Base-by-base conservation (phyloP, 2,329 filamentous ascomycete genomes). In the Ceratocystis harringtonii region DNA sequence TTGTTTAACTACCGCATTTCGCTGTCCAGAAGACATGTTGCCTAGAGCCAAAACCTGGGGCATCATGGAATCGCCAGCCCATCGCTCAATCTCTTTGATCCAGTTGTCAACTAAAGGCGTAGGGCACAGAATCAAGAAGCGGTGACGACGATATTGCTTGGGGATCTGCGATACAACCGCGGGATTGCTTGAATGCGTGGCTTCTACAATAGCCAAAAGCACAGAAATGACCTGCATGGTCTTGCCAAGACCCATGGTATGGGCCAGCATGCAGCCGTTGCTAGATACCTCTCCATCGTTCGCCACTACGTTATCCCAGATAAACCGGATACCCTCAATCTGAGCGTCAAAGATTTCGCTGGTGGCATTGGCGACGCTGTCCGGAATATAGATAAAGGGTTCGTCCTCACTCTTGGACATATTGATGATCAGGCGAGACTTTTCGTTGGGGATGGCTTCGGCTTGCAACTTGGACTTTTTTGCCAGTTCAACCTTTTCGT, bases 201-300 rank as follows among this genome's bases (percentile, higher is more conserved):
- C 83, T 69, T 89, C 81, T 3, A 84, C 79, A 68, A 96, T 82
- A 0, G 89, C 85, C 17, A 88, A 81, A 5, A 96, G 80, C n/a
- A 96, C 77, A 0, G 90, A 88, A 67, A 96, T 90, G 5, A 90
- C 83, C 76, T 96, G 91, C 86, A 95, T 90, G 0, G 91, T 95
- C 76, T 96, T 96, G 17, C 91, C 91, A 1, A 96, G 76, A 1
- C 92, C 92, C 91, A 96, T 96, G 0, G 89, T 90, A 73, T 96
- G 91, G 5, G 91, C 88, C 22, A 96, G 78, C 12, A 95, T 79
- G 71, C 89, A 95, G 1, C 91, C 91, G 73, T 91, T 85, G 19
- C 80, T 79, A 5, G 66, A 67, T 19, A 63, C 58, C 8, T 62
- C 28, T 4, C 78, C 76, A 3, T 79, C 76, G 1, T 77, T 81